Evolutionary conservation across 2,329 filamentous ascomycete species (phyloP).

Genomic region (Arthrobotrys sphaeroides): DNA sequence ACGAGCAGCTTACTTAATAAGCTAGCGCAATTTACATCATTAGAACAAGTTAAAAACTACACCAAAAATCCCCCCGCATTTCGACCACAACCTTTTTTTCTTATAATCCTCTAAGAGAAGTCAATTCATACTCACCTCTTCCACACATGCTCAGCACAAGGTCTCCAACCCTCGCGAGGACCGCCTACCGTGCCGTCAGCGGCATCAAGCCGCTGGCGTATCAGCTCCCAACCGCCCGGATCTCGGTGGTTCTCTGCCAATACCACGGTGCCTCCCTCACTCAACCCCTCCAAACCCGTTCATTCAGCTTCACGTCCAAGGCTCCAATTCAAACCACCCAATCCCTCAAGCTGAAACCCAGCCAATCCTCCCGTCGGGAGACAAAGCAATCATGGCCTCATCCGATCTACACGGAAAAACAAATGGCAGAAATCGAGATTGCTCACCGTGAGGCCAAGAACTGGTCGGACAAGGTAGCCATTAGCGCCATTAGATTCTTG

Average conservation of each 20-base stretch:
- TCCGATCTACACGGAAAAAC: conserved; percentile 76
- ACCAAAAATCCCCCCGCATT: neutral
- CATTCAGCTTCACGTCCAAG: conserved; percentile 51
- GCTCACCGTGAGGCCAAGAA: conserved; percentile 79
- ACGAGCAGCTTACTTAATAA: no score
- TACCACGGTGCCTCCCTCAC: conserved; percentile 16
- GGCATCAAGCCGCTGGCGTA: conserved; percentile 27
- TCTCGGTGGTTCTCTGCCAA: conserved; percentile 46
- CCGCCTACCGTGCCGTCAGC: conserved; percentile 41
- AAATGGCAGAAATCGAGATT: conserved; percentile 76
- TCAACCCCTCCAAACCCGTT: conserved; percentile 23
- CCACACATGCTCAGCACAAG: conserved; percentile 44
- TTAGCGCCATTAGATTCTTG: conserved; percentile 77
- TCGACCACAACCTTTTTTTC: neutral
- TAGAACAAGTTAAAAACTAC: neutral
- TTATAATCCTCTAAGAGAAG: neutral
- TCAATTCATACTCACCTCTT: neutral
- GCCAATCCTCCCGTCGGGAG: neutral
- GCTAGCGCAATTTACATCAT: neutral
- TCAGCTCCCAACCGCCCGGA: conserved; percentile 21
- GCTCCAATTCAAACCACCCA: conserved; percentile 23
- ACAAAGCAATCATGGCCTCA: conserved; percentile 76
- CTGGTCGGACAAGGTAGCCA: conserved; percentile 79
- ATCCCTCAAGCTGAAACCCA: conserved; percentile 27
- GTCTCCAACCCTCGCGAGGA: conserved; percentile 42